Conservation (phyloP, 1,284 basidiomycete species). For the Cutaneotrichosporon mucoides region DNA sequence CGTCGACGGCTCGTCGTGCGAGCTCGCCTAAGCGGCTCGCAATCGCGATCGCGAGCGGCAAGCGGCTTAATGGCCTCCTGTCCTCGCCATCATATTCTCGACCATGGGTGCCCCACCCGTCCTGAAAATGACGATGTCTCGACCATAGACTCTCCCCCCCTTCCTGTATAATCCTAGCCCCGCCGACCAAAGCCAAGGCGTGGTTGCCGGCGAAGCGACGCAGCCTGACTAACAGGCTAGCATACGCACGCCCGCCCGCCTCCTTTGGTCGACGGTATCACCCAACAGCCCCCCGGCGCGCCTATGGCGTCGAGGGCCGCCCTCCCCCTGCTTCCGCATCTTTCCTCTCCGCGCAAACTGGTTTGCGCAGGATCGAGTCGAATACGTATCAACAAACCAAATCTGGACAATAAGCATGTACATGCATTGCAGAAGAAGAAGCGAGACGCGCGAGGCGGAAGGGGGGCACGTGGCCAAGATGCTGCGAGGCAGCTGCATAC, state of each 20-base stretch:
- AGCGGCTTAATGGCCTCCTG: too few species aligned
- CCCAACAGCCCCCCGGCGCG: background rate
- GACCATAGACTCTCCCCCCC: constrained; percentile 2
- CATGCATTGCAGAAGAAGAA: background rate
- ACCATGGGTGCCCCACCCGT: background rate
- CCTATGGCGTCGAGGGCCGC: background rate
- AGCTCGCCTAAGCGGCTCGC: constrained; percentile 48
- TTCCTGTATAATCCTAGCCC: constrained; percentile 4
- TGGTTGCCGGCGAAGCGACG: too few species aligned
- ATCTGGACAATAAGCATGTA: constrained; percentile 1
- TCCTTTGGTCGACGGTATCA: background rate
- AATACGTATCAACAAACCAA: background rate
- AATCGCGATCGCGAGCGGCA: too few species aligned
- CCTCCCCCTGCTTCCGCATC: background rate
- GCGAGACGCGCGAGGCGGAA: background rate
- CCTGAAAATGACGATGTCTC: background rate
- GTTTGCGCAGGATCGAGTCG: constrained; percentile 1
- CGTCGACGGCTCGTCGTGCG: constrained; percentile 55
- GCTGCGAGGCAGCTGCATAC: background rate
- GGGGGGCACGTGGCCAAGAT: background rate
- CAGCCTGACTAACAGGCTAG: too few species aligned
- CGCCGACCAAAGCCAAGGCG: too few species aligned
- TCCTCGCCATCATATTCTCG: background rate
- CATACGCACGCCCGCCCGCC: too few species aligned
- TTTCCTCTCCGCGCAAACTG: background rate